phyloP scores from a whole-genome alignment of 2,329 filamentous ascomycete genomes.

The Bertia moriformis region DNA sequence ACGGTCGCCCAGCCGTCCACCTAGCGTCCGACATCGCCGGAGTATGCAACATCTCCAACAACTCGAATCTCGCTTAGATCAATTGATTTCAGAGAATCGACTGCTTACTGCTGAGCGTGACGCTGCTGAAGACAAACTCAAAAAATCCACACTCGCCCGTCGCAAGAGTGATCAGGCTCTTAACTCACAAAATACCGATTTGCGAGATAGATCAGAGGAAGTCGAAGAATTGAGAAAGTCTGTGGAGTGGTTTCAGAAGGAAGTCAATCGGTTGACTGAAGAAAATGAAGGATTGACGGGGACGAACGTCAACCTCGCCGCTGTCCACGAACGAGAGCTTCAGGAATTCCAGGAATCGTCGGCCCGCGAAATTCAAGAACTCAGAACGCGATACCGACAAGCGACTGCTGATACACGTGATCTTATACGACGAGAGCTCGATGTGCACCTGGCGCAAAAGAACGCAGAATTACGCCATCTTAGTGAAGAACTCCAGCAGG shows the following conservation, averaged over 20 bases:
- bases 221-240: constrained; percentile 70
- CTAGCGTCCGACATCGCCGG: constrained; percentile 89
- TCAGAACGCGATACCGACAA: constrained; percentile 47
- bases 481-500: constrained; percentile 62
- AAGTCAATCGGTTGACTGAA: constrained; percentile 67
- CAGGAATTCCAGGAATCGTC: constrained; percentile 53
- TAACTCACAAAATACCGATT: constrained; percentile 51
- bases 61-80: constrained; percentile 72
- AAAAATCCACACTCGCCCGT: constrained; percentile 8
- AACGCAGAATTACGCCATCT: constrained; percentile 71
- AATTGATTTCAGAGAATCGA: constrained; percentile 73
- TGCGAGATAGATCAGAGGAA: constrained; percentile 74
- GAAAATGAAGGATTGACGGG: constrained; percentile 68
- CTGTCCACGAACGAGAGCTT: constrained; percentile 61
- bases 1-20: constrained; percentile 80
- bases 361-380: constrained; percentile 53
- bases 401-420: constrained; percentile 47
- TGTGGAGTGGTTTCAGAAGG: constrained; percentile 66
- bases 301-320: constrained; percentile 62
- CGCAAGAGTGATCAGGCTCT: neutral
- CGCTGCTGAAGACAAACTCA: constrained; percentile 51
- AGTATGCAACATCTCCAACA: constrained; percentile 86
- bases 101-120: constrained; percentile 59
- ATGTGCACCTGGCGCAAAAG: constrained; percentile 34
- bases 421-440: neutral